Base-by-base conservation (phyloP, 768 basidiomycete species). In the Lentinula boryana region DNA sequence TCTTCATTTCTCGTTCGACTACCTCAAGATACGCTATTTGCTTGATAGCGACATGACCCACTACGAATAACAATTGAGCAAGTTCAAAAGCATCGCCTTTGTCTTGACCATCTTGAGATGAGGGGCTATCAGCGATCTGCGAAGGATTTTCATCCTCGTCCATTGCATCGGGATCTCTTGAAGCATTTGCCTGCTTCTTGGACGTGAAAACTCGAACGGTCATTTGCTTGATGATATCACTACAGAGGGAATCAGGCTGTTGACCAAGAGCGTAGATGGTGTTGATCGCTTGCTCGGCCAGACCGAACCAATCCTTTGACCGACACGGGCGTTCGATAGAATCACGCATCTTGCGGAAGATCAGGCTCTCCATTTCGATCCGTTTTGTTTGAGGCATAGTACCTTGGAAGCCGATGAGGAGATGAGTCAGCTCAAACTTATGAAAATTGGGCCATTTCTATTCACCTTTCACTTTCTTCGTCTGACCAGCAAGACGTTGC, bases 1-100 rank as follows among this genome's bases (percentile, higher is more conserved):
- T 78, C 75, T 99, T 99, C 85, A 93, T 91, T 69, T 99, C 96
- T 38, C 95, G 78, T 71, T 99, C 97, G 21, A 98, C 89, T 53
- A 97, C 79, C 71, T 99, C 97, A 18, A 99, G 83, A 68, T 92
- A 97, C 15, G 96, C 95, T 60, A 98, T 93, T 53, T 99, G 96
- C 72, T 98, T 98, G 75, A 98, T 93, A 10, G 96, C 94, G 32
- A 96, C 91, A 71, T 98, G 97, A 0, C 97, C 97, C 18, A 98
- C 94, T 41, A 93, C 84, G 69, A 98, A 98, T 31, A 98, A 76
- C n/a, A 99, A 80, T 70, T 98, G 95, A 65, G 89, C 91, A 32
- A 99, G 82, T 63, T 88, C 84, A 70, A 97, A 97, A 3, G 89
- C 86, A 59, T 95, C 91, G 0, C 90, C 91, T 0, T 83, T 63